These are phyloP conservation scores for Trapa incisa DNA, from an alignment of 345 rosid species.

Conservation along the genomic window DNA sequence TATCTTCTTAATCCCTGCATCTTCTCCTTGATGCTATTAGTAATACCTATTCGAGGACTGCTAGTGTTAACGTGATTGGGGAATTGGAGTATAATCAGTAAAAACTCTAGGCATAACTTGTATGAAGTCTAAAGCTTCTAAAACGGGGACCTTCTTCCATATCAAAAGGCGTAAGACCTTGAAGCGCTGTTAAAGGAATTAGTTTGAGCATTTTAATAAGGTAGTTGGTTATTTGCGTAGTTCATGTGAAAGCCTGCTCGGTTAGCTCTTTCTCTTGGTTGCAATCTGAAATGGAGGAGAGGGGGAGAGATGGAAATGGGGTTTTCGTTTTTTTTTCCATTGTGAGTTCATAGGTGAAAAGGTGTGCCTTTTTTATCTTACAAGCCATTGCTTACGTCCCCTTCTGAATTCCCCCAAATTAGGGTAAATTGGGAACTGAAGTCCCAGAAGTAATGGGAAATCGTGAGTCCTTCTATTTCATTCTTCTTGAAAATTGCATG, in stretches of 20 bases:
- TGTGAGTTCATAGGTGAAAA: not conserved
- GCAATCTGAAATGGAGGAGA: not conserved
- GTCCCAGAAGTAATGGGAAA: not conserved
- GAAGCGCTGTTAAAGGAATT: not conserved
- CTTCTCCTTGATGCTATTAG: not conserved
- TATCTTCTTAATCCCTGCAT: conserved; percentile 6
- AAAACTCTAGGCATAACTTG: not conserved
- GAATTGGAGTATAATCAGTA: not conserved
- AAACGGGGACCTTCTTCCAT: not conserved
- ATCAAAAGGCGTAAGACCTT: not conserved
- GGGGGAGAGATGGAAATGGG: not conserved
- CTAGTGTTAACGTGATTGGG: not conserved
- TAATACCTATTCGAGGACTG: not conserved
- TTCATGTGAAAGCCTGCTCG: not conserved
- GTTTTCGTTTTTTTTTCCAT: not conserved
- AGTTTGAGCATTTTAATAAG: not conserved
- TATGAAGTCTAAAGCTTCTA: not conserved
- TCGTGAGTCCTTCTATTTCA: not conserved
- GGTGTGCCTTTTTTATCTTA: not conserved
- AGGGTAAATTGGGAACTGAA: not conserved
- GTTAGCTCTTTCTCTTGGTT: not conserved
- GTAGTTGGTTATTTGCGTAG: not conserved
- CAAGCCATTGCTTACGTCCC: not conserved
- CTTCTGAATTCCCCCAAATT: not conserved
- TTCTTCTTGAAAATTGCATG: not conserved